phyloP scores from a whole-genome alignment of 164 flowering plant species.

The Kingdonia uniflora region DNA sequence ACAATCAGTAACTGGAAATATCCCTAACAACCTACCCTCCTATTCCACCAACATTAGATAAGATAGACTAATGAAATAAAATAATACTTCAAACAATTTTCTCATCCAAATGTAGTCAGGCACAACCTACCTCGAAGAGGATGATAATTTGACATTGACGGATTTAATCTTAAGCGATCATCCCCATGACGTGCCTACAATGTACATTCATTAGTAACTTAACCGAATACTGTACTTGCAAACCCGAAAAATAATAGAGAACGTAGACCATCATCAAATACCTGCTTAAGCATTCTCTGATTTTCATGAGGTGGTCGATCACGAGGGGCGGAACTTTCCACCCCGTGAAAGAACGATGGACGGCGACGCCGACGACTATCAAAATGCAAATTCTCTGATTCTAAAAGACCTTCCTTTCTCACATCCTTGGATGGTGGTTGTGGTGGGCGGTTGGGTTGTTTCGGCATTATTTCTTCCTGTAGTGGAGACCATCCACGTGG shows the following conservation, averaged over 20 bases:
- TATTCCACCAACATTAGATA: too few species aligned
- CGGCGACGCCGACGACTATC: constrained; percentile 46
- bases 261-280: constrained; percentile 16
- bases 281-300: constrained; percentile 66
- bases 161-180: constrained; percentile 42
- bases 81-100: too few species aligned
- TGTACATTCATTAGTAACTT: not conserved
- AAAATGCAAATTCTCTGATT: constrained; percentile 39
- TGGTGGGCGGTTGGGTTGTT: constrained; percentile 29
- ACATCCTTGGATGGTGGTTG: constrained; percentile 14
- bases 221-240: not conserved
- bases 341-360: constrained; percentile 45
- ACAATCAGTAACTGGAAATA: too few species aligned
- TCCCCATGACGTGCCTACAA: constrained; percentile 60
- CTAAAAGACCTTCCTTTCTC: constrained; percentile 51
- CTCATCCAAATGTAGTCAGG: not conserved
- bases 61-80: too few species aligned
- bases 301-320: constrained; percentile 48
- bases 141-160: constrained; percentile 24
- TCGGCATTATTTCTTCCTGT: constrained; percentile 69
- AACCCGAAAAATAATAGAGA: not conserved
- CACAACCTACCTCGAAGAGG: constrained; percentile 47
- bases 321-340: constrained; percentile 37
- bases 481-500: constrained; percentile 57
- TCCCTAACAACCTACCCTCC: too few species aligned